Percentiles rank a stretch among this genome's conserved stretches.
These are phyloP conservation scores for Leptographium galeiforme DNA, from an alignment of 2,329 filamentous ascomycete genomes.

Conservation along the genomic window DNA sequence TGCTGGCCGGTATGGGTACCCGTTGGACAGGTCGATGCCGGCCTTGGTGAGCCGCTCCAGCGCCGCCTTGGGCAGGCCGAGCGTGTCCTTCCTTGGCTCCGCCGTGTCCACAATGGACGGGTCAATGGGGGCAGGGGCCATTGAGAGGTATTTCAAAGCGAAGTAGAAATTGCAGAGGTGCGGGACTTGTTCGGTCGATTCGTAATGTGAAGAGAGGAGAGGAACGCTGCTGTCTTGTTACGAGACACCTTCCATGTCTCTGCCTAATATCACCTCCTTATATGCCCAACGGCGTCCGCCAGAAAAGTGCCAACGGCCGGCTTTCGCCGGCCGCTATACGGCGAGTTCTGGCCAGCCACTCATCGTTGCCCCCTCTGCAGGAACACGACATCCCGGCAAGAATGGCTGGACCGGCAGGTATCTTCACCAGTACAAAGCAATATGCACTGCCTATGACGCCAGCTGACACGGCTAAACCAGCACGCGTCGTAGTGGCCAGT, in stretches of 20 bases:
- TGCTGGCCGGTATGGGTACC: constrained; percentile 58
- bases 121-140: constrained; percentile 46
- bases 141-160: constrained; percentile 10
- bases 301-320: background rate
- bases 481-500: background rate
- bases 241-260: background rate
- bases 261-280: background rate
- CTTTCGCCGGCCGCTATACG: background rate
- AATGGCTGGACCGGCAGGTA: background rate
- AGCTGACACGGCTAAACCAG: background rate
- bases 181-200: no score
- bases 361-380: background rate
- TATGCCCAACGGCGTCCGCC: background rate
- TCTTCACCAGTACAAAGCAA: background rate
- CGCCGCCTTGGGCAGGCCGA: constrained; percentile 45
- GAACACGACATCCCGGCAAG: background rate
- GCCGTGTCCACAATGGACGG: constrained; percentile 50
- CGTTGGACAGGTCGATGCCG: constrained; percentile 54
- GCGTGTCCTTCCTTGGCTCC: constrained; percentile 47
- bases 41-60: constrained; percentile 50
- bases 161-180: background rate
- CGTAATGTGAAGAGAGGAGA: background rate
- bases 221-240: background rate
- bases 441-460: background rate
- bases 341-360: background rate